Percentiles rank a stretch among this genome's conserved stretches.
Conservation (phyloP, 2,329 filamentous ascomycete species). For the Alternaria triticimaculans region DNA sequence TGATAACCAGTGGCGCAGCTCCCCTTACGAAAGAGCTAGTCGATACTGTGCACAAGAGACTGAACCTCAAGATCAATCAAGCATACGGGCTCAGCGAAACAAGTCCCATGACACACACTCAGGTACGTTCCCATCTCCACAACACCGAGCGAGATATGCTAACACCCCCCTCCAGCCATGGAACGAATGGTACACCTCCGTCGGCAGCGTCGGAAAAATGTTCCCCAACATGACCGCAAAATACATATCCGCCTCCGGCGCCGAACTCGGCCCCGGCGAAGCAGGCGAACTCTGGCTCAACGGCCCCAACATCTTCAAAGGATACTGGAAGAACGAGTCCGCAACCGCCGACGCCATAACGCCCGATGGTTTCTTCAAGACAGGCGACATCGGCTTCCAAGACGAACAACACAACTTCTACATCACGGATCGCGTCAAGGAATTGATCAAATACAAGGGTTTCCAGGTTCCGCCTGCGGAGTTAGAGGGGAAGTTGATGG, state of each 20-base stretch:
- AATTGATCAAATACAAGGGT: slow-evolving; percentile 43
- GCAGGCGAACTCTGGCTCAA: slow-evolving; percentile 68
- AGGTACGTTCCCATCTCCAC: slow-evolving; percentile 12
- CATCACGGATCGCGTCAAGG: slow-evolving; percentile 41
- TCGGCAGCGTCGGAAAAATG: slow-evolving; percentile 79
- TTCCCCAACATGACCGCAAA: slow-evolving; percentile 80
- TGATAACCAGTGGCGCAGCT: slow-evolving; percentile 85
- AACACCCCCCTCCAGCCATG: slow-evolving; percentile 20
- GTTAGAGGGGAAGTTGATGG: slow-evolving; percentile 37
- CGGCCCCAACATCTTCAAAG: slow-evolving; percentile 79
- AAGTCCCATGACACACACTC: slow-evolving; percentile 32
- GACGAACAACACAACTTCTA: slow-evolving; percentile 37
- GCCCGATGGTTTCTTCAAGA: slow-evolving; percentile 66
- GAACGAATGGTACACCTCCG: slow-evolving; percentile 32
- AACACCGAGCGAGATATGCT: background rate
- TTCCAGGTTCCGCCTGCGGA: slow-evolving; percentile 41
- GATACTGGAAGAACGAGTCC: slow-evolving; percentile 75
- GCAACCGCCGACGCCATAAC: slow-evolving; percentile 74
- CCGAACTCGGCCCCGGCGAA: slow-evolving; percentile 67
- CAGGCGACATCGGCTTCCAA: slow-evolving; percentile 38
- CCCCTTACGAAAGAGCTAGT: slow-evolving; percentile 82
- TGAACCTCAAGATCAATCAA: slow-evolving; percentile 55
- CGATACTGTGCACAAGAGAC: slow-evolving; percentile 72
- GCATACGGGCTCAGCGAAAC: slow-evolving; percentile 36
- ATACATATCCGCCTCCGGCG: slow-evolving; percentile 68